Conservation (phyloP, 352 stramenopile species). For the Pythium scleroteichum region DNA sequence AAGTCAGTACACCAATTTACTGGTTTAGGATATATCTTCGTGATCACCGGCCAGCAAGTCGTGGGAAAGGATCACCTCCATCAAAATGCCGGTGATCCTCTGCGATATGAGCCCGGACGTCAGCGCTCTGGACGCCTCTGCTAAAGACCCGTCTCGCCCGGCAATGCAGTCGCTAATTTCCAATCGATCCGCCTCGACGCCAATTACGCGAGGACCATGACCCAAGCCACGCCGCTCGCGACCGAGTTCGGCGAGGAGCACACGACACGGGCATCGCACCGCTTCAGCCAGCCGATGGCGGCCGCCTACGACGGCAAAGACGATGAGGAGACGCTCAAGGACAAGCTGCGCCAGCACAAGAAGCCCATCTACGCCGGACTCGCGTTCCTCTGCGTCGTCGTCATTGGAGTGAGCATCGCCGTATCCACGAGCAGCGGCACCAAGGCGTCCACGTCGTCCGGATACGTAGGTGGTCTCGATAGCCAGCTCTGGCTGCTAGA, state of each 20-base stretch:
- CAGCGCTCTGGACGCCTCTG: too few relatives aligned
- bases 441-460: conserved; percentile 32
- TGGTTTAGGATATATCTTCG: too few relatives aligned
- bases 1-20: too few relatives aligned
- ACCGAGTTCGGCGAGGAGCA: conserved; percentile 37
- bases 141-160: too few relatives aligned
- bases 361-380: conserved; percentile 68
- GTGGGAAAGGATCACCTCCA: neutral
- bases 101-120: neutral
- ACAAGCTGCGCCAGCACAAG: conserved; percentile 47
- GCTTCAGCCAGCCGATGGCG: conserved; percentile 11
- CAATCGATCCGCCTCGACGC: too few relatives aligned
- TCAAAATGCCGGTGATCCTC: neutral
- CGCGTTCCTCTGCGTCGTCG: conserved; percentile 51
- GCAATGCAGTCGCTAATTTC: too few relatives aligned
- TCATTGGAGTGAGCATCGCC: conserved; percentile 48
- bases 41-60: too few relatives aligned
- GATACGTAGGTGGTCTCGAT: conserved; percentile 28
- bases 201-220: neutral
- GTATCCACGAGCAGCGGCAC: conserved; percentile 17
- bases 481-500: neutral
- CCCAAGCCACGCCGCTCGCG: conserved; percentile 19
- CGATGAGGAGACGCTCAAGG: conserved; percentile 43
- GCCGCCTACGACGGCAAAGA: conserved; percentile 49
- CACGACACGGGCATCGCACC: conserved; percentile 44